phyloP scores from a whole-genome alignment of 202 grass and related monocot species.

The Zoysia matrella region DNA sequence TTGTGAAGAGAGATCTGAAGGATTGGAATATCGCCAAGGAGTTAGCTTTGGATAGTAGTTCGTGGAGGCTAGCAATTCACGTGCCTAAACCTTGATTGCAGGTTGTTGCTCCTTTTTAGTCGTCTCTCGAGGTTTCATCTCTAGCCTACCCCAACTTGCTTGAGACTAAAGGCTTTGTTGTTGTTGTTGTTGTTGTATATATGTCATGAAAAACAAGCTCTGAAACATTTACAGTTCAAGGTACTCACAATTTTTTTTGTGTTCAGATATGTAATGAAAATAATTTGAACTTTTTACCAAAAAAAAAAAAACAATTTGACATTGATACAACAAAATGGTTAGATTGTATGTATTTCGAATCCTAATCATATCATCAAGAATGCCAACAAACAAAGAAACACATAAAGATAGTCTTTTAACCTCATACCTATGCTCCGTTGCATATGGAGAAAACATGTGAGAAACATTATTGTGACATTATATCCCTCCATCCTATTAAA shows the following conservation, averaged over 20 bases:
- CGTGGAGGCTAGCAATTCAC: too few relatives aligned
- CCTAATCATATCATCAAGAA: slow-evolving; percentile 3
- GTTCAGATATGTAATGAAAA: slow-evolving; percentile 11
- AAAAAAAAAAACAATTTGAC: too few relatives aligned
- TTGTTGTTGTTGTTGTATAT: too few relatives aligned
- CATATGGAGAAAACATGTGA: slow-evolving; percentile 6
- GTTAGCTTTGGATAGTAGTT: too few relatives aligned
- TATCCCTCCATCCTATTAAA: slow-evolving; percentile 7
- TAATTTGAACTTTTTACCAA: neutral
- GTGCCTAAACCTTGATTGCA: too few relatives aligned
- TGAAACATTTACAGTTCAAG: neutral
- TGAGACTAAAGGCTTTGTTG: too few relatives aligned
- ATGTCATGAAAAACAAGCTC: neutral
- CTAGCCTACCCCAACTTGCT: too few relatives aligned
- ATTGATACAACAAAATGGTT: neutral
- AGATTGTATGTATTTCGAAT: neutral
- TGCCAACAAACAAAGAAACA: slow-evolving; percentile 7
- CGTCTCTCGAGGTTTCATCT: too few relatives aligned
- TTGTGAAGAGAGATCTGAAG: too few relatives aligned
- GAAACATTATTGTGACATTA: neutral
- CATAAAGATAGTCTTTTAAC: neutral
- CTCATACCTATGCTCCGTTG: slow-evolving; percentile 14
- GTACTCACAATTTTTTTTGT: neutral
- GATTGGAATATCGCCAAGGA: too few relatives aligned
- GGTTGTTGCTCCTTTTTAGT: too few relatives aligned